phyloP scores from a whole-genome alignment of 1,139 yeast genomes.

The Wickerhamomyces sp. region DNA sequence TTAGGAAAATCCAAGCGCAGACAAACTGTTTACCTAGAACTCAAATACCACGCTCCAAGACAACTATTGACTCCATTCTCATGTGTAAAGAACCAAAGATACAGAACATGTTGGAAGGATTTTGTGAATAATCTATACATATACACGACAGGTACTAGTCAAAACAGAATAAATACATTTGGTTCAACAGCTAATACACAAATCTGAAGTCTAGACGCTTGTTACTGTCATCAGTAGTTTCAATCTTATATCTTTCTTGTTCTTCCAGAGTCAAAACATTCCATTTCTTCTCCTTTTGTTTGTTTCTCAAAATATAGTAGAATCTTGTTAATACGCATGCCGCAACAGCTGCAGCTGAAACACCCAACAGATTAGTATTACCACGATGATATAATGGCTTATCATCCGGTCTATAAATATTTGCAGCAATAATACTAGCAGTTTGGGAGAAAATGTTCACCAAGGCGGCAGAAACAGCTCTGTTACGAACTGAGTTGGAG shows the following conservation, averaged over 20 bases:
- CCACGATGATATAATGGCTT: slow-evolving; percentile 54
- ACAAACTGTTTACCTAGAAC: too few relatives aligned
- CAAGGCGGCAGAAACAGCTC: slow-evolving; percentile 58
- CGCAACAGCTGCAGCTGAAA: slow-evolving; percentile 4
- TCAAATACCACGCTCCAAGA: too few relatives aligned
- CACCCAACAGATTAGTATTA: slow-evolving; percentile 38
- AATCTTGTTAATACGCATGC: slow-evolving; percentile 22
- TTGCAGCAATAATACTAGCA: slow-evolving; percentile 47
- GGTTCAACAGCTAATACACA: too few relatives aligned
- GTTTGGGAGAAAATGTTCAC: slow-evolving; percentile 61
- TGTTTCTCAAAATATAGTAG: slow-evolving; percentile 47
- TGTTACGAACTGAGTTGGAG: slow-evolving; percentile 52
- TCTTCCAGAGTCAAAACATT: slow-evolving; percentile 42
- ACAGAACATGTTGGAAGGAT: too few relatives aligned
- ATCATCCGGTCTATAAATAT: slow-evolving; percentile 52
- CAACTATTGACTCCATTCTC: too few relatives aligned
- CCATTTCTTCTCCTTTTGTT: slow-evolving; percentile 44
- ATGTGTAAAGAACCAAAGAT: too few relatives aligned
- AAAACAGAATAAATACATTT: too few relatives aligned
- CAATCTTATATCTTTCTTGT: slow-evolving; percentile 37
- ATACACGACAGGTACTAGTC: too few relatives aligned
- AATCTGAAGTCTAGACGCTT: slow-evolving; percentile 50
- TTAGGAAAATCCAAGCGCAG: too few relatives aligned
- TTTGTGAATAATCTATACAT: too few relatives aligned
- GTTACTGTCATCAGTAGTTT: slow-evolving; percentile 48